These are phyloP conservation scores for Aspergillus fructus DNA, from an alignment of 2,329 filamentous ascomycete genomes.

Conservation along the genomic window DNA sequence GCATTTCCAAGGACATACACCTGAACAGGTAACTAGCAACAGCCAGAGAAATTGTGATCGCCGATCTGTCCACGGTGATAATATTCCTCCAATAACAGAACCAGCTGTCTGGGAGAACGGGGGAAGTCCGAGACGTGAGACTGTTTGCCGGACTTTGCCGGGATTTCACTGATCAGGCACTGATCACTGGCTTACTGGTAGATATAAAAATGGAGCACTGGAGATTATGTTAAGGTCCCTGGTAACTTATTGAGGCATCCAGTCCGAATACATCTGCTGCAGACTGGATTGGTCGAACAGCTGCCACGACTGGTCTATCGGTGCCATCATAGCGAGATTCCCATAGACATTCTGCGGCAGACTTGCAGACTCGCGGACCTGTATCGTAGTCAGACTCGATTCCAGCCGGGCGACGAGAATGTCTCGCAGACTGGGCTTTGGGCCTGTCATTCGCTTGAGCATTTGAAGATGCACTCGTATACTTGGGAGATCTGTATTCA, in stretches of 20 bases:
- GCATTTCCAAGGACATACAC: too few relatives aligned
- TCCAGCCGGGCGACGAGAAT: constrained; percentile 5
- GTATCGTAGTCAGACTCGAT: constrained; percentile 1
- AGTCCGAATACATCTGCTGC: constrained; percentile 6
- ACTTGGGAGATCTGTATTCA: background rate
- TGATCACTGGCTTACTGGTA: too few relatives aligned
- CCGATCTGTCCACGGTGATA: too few relatives aligned
- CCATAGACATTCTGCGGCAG: background rate
- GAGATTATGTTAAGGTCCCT: too few relatives aligned
- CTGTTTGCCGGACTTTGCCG: too few relatives aligned
- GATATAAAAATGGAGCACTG: too few relatives aligned
- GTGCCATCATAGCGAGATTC: background rate
- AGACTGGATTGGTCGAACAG: constrained; percentile 6
- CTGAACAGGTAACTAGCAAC: too few relatives aligned
- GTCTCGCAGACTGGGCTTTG: background rate
- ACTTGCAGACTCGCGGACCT: background rate
- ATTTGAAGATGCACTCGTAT: constrained; percentile 5
- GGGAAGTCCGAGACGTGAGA: too few relatives aligned
- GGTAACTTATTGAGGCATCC: background rate
- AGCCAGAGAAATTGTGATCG: too few relatives aligned
- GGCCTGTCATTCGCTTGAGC: constrained; percentile 4
- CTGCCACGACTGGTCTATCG: constrained; percentile 1
- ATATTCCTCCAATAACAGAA: too few relatives aligned
- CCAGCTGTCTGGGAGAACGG: too few relatives aligned
- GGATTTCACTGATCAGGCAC: too few relatives aligned